These are phyloP conservation scores for Metschnikowia proteae DNA, from an alignment of 805 yeast genomes.

Conservation along the genomic window DNA sequence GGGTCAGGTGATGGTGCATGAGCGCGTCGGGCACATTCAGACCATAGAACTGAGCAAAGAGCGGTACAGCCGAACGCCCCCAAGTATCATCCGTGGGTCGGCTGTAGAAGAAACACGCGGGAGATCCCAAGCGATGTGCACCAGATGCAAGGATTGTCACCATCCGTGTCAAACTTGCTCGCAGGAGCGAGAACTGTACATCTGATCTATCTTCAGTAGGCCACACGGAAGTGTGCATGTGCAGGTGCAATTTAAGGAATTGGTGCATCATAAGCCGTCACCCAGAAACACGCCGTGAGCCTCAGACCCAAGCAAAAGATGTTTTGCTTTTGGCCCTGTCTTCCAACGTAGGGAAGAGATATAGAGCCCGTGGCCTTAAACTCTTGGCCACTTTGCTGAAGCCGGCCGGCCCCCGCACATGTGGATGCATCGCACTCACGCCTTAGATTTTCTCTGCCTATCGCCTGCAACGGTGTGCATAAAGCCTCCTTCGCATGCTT, in stretches of 20 bases:
- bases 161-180: background rate
- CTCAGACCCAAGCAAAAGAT: no score
- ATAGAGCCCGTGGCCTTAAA: background rate
- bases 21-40: background rate
- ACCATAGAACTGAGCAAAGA: background rate
- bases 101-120: background rate
- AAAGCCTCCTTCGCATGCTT: conserved; percentile 8
- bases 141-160: background rate
- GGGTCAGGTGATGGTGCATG: conserved; percentile 1
- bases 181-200: background rate
- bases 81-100: background rate
- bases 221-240: conserved; percentile 1
- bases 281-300: background rate
- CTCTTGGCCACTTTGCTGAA: background rate
- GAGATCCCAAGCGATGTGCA: background rate
- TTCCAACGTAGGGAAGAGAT: no score
- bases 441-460: conserved; percentile 3
- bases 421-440: conserved; percentile 1
- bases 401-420: conserved; percentile 3
- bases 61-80: background rate
- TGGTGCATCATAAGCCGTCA: background rate
- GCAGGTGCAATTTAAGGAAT: background rate
- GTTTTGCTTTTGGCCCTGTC: no score
- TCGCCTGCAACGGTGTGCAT: conserved; percentile 9
- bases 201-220: background rate